Percentiles rank a stretch among this genome's conserved stretches.
phyloP scores from a whole-genome alignment of 805 yeast genomes.

The Saccharomycopsis fodiens region DNA sequence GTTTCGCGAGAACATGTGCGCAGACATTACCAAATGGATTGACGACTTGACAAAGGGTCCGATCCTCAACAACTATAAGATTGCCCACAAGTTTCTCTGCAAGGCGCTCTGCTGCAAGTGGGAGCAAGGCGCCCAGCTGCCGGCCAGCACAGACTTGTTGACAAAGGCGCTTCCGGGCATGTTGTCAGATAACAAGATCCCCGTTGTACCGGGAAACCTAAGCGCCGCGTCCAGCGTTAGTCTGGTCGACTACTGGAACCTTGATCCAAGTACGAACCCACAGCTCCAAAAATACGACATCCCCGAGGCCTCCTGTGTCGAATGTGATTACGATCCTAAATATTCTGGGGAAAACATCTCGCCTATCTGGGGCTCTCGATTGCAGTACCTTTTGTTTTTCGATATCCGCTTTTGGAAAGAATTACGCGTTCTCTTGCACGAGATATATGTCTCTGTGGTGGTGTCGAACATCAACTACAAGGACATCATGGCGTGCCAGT shows the following conservation, averaged over 20 bases:
- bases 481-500: slow-evolving; percentile 61
- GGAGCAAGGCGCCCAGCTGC: slow-evolving; percentile 40
- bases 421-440: slow-evolving; percentile 50
- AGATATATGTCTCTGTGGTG: slow-evolving; percentile 54
- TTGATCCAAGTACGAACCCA: slow-evolving; percentile 25
- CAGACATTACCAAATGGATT: slow-evolving; percentile 63
- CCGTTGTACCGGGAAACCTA: slow-evolving; percentile 8
- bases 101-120: slow-evolving; percentile 55
- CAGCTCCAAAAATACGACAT: slow-evolving; percentile 35
- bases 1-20: slow-evolving; percentile 76
- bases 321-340: slow-evolving; percentile 36
- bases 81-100: slow-evolving; percentile 45
- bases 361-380: slow-evolving; percentile 34
- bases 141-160: not conserved
- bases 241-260: slow-evolving; percentile 32
- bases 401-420: slow-evolving; percentile 70
- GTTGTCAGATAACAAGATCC: slow-evolving; percentile 6
- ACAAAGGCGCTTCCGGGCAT: slow-evolving; percentile 4
- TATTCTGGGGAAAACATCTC: slow-evolving; percentile 9
- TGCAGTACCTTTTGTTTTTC: slow-evolving; percentile 40
- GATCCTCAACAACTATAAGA: slow-evolving; percentile 40
- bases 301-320: slow-evolving; percentile 33
- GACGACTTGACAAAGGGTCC: slow-evolving; percentile 48
- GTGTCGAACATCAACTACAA: slow-evolving; percentile 54
- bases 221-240: not conserved